These are phyloP conservation scores for Knoxia roxburghii DNA, from an alignment of 257 asterid species.

Conservation along the genomic window DNA sequence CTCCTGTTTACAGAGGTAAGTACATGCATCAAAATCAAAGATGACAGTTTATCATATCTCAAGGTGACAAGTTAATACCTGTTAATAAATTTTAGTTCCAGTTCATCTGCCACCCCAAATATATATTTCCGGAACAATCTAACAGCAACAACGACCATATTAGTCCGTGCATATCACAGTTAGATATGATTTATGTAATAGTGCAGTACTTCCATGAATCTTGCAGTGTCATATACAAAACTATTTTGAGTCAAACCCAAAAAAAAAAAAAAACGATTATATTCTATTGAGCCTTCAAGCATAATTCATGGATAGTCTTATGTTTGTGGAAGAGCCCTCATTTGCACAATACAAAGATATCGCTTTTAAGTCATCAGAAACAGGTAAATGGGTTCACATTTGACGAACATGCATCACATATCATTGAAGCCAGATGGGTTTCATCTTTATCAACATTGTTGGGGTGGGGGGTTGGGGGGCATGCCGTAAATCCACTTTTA, in stretches of 20 bases:
- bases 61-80: slow-evolving; percentile 44
- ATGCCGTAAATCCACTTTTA: too few relatives aligned
- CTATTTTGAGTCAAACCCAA: not conserved
- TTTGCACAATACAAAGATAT: too few relatives aligned
- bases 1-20: slow-evolving; percentile 50
- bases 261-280: too few relatives aligned
- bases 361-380: too few relatives aligned
- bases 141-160: slow-evolving; percentile 9
- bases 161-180: not conserved
- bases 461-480: too few relatives aligned
- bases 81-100: slow-evolving; percentile 83
- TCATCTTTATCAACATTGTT: too few relatives aligned
- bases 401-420: not conserved
- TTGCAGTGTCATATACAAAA: not conserved
- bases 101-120: slow-evolving; percentile 97
- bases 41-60: not conserved
- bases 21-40: not conserved
- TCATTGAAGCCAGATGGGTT: too few relatives aligned
- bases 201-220: not conserved
- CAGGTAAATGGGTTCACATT: too few relatives aligned
- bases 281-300: too few relatives aligned
- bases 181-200: not conserved
- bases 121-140: slow-evolving; percentile 88
- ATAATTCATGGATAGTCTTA: too few relatives aligned
- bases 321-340: too few relatives aligned